phyloP scores from a whole-genome alignment of 495 filamentous ascomycete species.

The Lasiosphaeria miniovina region DNA sequence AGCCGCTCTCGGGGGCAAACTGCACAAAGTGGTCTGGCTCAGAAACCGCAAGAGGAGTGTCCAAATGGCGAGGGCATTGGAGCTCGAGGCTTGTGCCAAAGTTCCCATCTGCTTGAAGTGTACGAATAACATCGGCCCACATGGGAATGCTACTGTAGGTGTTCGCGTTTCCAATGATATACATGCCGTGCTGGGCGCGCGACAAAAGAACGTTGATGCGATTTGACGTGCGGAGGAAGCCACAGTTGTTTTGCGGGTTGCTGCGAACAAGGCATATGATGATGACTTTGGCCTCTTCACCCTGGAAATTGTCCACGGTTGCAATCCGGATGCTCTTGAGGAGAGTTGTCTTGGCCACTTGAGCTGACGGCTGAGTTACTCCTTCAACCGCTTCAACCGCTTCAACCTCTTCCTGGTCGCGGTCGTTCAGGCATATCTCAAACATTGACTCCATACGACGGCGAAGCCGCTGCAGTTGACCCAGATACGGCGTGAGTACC shows the following conservation, averaged over 20 bases:
- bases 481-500: conserved; percentile 72
- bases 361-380: background rate
- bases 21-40: conserved; percentile 60
- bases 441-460: conserved; percentile 38
- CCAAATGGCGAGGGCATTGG: conserved; percentile 65
- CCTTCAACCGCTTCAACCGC: background rate
- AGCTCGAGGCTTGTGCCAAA: conserved; percentile 57
- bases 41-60: conserved; percentile 53
- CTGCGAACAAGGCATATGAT: conserved; percentile 80
- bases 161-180: conserved; percentile 70
- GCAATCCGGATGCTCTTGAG: conserved; percentile 60
- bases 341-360: conserved; percentile 29
- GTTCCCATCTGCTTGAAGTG: conserved; percentile 42
- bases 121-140: conserved; percentile 64
- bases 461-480: conserved; percentile 65
- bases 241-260: conserved; percentile 52
- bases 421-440: conserved; percentile 63
- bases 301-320: conserved; percentile 88
- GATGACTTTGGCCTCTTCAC: conserved; percentile 77
- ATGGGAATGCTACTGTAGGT: conserved; percentile 58
- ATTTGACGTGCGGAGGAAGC: conserved; percentile 72
- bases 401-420: conserved; percentile 51
- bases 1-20: conserved; percentile 70
- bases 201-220: conserved; percentile 77
- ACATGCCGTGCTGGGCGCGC: conserved; percentile 79